These are phyloP conservation scores for Melastoma candidum DNA, from an alignment of 441 rosid genomes.

Conservation along the genomic window DNA sequence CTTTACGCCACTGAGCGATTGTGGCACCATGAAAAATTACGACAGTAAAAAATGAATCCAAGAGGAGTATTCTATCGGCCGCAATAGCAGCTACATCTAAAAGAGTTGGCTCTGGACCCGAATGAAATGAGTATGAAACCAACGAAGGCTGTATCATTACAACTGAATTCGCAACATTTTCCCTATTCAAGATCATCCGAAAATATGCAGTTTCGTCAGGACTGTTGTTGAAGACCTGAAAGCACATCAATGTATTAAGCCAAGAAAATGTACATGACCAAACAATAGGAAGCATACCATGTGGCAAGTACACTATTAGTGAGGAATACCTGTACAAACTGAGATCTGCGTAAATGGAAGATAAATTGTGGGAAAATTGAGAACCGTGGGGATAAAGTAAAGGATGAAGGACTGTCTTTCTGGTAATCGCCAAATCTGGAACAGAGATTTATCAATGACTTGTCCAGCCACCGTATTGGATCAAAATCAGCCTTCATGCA, in stretches of 20 bases:
- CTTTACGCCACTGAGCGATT: too few relatives aligned
- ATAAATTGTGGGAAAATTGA: slow-evolving; percentile 84
- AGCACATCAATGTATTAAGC: slow-evolving; percentile 16
- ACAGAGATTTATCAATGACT: slow-evolving; percentile 74
- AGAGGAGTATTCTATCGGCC: too few relatives aligned
- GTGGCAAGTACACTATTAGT: slow-evolving; percentile 3
- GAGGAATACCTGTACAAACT: slow-evolving; percentile 77
- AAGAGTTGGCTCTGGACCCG: slow-evolving; percentile 75
- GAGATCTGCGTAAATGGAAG: slow-evolving; percentile 90
- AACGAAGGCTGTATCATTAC: too few relatives aligned
- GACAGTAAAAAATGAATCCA: too few relatives aligned
- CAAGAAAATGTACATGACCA: slow-evolving; percentile 11
- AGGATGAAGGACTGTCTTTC: slow-evolving; percentile 71
- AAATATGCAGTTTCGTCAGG: too few relatives aligned
- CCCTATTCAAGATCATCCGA: too few relatives aligned
- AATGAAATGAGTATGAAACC: slow-evolving; percentile 67
- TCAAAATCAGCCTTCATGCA: slow-evolving; percentile 71
- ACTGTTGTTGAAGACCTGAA: slow-evolving; percentile 56
- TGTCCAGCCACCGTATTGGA: slow-evolving; percentile 94
- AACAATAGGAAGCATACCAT: not conserved
- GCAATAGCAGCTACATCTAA: too few relatives aligned
- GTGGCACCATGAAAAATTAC: too few relatives aligned
- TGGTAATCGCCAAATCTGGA: slow-evolving; percentile 82
- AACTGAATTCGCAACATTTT: too few relatives aligned
- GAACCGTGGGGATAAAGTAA: slow-evolving; percentile 67